Conservation (phyloP, 768 basidiomycete genomes). For the Termitomyces sp. region DNA sequence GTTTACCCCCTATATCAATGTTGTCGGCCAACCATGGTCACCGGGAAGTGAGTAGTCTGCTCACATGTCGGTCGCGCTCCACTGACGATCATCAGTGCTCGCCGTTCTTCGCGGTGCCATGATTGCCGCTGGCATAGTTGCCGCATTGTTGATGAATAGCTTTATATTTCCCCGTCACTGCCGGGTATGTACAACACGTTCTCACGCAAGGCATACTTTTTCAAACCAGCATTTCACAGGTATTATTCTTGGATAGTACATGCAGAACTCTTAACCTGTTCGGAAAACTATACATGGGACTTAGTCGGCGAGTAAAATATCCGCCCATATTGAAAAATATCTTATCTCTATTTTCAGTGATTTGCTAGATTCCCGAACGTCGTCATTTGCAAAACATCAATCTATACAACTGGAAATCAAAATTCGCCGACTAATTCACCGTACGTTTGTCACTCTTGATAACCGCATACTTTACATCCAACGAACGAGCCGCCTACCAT, state of each 20-base stretch:
- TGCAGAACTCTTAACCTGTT: slow-evolving; percentile 34
- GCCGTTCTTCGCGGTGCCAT: slow-evolving; percentile 35
- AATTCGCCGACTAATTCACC: slow-evolving; percentile 36
- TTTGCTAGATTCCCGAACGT: slow-evolving; percentile 25
- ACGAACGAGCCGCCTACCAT: too few species aligned
- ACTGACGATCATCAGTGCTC: slow-evolving; percentile 26
- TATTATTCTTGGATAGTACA: slow-evolving; percentile 37
- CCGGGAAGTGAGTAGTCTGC: slow-evolving; percentile 21
- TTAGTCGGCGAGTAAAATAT: slow-evolving; percentile 31
- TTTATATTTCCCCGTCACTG: slow-evolving; percentile 45
- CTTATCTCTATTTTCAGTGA: slow-evolving; percentile 22
- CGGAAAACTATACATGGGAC: slow-evolving; percentile 39
- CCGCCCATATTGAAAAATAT: background rate
- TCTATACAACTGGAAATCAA: slow-evolving; percentile 37
- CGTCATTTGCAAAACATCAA: slow-evolving; percentile 28
- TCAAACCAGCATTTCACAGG: slow-evolving; percentile 19
- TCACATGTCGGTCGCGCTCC: background rate
- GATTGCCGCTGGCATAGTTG: slow-evolving; percentile 43
- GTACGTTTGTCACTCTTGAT: slow-evolving; percentile 13
- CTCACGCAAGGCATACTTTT: background rate
- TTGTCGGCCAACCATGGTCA: slow-evolving; percentile 23
- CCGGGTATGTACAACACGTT: slow-evolving; percentile 26
- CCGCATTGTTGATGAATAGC: slow-evolving; percentile 40
- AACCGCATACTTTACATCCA: background rate
- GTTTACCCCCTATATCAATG: slow-evolving; percentile 27